phyloP scores from a whole-genome alignment of 768 basidiomycete genomes.

The Lactarius tabidus region DNA sequence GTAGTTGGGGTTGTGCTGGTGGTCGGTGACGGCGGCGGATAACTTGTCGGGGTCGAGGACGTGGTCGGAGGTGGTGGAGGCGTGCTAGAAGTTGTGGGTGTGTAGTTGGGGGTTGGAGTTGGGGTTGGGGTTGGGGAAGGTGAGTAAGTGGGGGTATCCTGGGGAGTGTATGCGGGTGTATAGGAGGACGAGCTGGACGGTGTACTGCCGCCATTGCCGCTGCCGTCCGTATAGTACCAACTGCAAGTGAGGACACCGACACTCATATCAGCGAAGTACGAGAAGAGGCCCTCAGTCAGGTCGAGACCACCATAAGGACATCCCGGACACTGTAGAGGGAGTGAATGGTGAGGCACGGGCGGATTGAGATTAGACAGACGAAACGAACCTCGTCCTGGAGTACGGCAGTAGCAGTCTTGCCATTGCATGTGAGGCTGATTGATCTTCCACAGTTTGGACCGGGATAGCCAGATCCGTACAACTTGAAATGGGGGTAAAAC shows the following conservation, averaged over 20 bases:
- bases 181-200: too few relatives aligned
- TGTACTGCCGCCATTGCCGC: not conserved
- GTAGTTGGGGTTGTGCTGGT: not conserved
- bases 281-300: constrained; percentile 44
- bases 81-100: too few relatives aligned
- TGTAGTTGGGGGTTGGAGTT: not conserved
- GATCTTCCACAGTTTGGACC: constrained; percentile 57
- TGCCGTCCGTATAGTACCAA: constrained; percentile 36
- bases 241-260: constrained; percentile 38
- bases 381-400: constrained; percentile 59
- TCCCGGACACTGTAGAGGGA: constrained; percentile 35
- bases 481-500: constrained; percentile 27
- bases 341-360: not conserved
- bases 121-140: not conserved
- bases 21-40: not conserved
- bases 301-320: constrained; percentile 45
- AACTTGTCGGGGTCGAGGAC: constrained; percentile 1
- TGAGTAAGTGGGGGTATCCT: too few relatives aligned
- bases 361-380: not conserved
- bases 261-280: constrained; percentile 35
- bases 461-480: constrained; percentile 60
- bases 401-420: constrained; percentile 52
- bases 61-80: constrained; percentile 12
- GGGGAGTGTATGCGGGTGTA: too few relatives aligned
- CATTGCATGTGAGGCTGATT: constrained; percentile 59